Base-by-base conservation (phyloP, 306 rosid genomes). In the Albizia julibrissin region DNA sequence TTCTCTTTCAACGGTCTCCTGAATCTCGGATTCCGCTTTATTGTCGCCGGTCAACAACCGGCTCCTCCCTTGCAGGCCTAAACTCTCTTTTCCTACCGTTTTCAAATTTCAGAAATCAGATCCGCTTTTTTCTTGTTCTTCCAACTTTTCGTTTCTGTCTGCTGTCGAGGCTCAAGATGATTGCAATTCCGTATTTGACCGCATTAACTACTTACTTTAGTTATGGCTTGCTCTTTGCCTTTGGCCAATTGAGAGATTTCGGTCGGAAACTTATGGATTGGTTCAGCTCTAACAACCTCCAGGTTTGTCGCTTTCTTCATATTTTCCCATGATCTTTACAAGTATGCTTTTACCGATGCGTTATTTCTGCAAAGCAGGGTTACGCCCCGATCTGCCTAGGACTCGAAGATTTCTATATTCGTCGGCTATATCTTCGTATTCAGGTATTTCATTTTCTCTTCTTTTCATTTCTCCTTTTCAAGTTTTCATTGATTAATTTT, bases 171-270 rank as follows among this genome's bases (percentile, higher is more conserved):
- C n/a, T 22, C 13, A 71, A 74, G 82, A 88, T 85, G 98, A 90
- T 91, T 56, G 84, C 94, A 22, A 92, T 94, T 75, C 98, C 98
- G 10, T 94, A 94, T 86, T 66, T 92, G 73, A 92, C 98, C 72
- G 98, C 98, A n/a, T 86, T 94, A 65, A 91, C 94, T 67, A 94
- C 98, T 77, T 94, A 92, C 91, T 92, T 94, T 87, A 94, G 98
- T 88, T 94, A 94, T 58, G 98, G 93, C 59, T 79, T 94, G 74
- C 97, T 94, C 80, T 94, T 94, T 83, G 95, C 86, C 26, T 94
- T 94, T 31, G 98, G 98, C 34, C 98, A 94, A 81, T 65, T 94
- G 87, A 75, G 98, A 37, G 98, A 94, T 86, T 90, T 94, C 86
- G 92, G 89, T 90, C 74, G 98, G 13, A 91, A 91, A 78, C 43